Base-by-base conservation (phyloP, 2,329 filamentous ascomycete genomes). In the Alternaria incomplexa region DNA sequence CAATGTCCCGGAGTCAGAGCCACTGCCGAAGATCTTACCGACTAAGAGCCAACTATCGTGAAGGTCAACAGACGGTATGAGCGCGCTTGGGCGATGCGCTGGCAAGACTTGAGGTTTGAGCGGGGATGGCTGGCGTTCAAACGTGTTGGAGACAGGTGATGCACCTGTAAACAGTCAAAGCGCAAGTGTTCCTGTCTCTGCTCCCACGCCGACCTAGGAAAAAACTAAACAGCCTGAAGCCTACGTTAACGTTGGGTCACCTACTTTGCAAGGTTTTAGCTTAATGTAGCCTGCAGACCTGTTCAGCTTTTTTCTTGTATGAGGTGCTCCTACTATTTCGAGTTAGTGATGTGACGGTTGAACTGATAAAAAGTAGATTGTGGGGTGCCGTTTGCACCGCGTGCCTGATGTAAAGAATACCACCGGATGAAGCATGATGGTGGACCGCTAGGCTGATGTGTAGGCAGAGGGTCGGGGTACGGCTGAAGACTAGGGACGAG, bases 21-120 rank as follows among this genome's bases (percentile, higher is more conserved):
- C 26, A 28, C 15, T 22, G 12, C 55, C 58, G 56, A 61, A 53
- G 63, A 64, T 61, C 54, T 30, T 51, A 28, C 65, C 57, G 56
- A 46, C 40, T 36, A 30, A 26, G 15, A 30, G 32, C 43, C 43
- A 20, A 40, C 28, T 58, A 51, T 51, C 25, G 10, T 47, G 43
- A 52, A 36, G 48, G 48, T 52, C 48, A 52, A 52, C 20, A 36
- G 28, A 52, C 48, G 15, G 30, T 25, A 52, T 52, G 48, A 51
- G 26, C 12, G 26, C 26, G 47, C 47, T 30, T 50, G 26, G 26
- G 25, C 28, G 26, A 51, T 51, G 48, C 28, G 48, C 48, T 51
- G 48, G 28, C 48, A 51, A 51, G 17, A 23, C 9, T 36, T 6
- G 48, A 51, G 11, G 28, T 51, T 51, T 23, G 30, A 30, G 17